A percentile compares a stretch with the other conserved stretches of the same genome.
Evolutionary conservation across 2,329 filamentous ascomycete genomes (phyloP).

Genomic region (Niveomyces coronatus): DNA sequence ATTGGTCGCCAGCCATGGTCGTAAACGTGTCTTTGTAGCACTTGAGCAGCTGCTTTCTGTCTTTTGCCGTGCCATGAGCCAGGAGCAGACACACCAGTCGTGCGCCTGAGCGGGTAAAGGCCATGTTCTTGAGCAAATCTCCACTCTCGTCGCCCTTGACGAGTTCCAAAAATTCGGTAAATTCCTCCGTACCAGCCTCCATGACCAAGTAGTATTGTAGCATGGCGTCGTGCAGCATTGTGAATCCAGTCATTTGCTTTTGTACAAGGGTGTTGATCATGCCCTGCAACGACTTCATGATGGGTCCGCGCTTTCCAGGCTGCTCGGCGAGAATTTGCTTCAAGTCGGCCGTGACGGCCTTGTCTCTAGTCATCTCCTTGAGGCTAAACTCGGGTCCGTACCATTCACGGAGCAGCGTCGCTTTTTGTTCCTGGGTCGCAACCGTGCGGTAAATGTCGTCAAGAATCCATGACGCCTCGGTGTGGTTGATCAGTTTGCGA

Average conservation of each 20-base stretch:
- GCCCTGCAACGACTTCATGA: constrained; percentile 75
- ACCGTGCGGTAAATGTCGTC: constrained; percentile 92
- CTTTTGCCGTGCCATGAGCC: constrained; percentile 81
- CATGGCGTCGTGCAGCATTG: constrained; percentile 97
- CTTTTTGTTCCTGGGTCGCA: constrained; percentile 78
- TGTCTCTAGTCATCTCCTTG: constrained; percentile 49
- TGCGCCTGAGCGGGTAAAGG: constrained; percentile 84
- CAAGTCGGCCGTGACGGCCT: constrained; percentile 56
- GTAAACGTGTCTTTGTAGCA: constrained; percentile 85
- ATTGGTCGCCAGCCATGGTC: constrained; percentile 67
- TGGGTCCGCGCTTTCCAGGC: constrained; percentile 76
- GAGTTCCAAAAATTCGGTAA: constrained; percentile 78
- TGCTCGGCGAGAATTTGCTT: constrained; percentile 61
- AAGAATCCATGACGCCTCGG: constrained; percentile 93
- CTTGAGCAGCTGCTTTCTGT: constrained; percentile 79
- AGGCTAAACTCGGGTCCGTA: constrained; percentile 90
- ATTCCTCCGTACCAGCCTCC: constrained; percentile 67
- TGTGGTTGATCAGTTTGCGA: constrained; percentile 86
- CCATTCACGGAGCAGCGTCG: constrained; percentile 81
- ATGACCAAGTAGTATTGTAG: constrained; percentile 86
- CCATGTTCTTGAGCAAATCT: constrained; percentile 87
- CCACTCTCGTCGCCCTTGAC: constrained; percentile 87
- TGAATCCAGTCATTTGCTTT: constrained; percentile 95
- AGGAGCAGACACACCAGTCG: constrained; percentile 72
- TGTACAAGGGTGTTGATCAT: constrained; percentile 89